These are phyloP conservation scores for Nakazawaea wickerhamii DNA, from an alignment of 805 yeast genomes.

Conservation along the genomic window DNA sequence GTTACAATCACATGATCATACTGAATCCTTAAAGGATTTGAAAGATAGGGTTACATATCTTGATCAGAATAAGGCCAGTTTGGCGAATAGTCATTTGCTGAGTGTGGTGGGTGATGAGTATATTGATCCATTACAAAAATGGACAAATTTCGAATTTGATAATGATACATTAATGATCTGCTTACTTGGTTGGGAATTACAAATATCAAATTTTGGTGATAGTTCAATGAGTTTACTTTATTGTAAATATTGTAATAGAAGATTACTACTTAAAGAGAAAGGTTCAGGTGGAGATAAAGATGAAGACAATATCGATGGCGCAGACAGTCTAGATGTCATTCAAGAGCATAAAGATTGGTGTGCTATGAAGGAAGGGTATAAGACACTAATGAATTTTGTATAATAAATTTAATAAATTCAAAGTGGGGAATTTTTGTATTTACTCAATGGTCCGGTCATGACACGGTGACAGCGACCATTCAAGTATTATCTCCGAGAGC, in stretches of 20 bases:
- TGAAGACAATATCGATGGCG: constrained; percentile 5
- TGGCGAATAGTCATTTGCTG: constrained; percentile 10
- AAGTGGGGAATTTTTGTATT: not conserved
- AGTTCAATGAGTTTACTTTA: constrained; percentile 23
- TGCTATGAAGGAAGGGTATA: constrained; percentile 23
- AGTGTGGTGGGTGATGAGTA: not conserved
- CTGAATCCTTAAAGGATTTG: constrained; percentile 3
- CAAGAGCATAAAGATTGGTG: constrained; percentile 35
- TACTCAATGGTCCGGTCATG: not conserved
- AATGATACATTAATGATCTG: constrained; percentile 17
- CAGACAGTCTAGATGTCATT: constrained; percentile 23
- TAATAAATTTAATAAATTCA: not conserved
- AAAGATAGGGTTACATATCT: not conserved
- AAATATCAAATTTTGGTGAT: constrained; percentile 21
- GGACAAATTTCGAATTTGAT: constrained; percentile 11
- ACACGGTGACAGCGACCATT: not conserved
- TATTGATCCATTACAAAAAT: constrained; percentile 14
- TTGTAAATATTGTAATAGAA: constrained; percentile 31
- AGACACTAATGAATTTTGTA: constrained; percentile 14
- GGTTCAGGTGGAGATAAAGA: constrained; percentile 1
- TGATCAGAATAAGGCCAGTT: constrained; percentile 12
- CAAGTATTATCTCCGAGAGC: not conserved
- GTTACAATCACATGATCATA: constrained; percentile 11
- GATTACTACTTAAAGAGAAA: constrained; percentile 24
- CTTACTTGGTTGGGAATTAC: constrained; percentile 33